Conservation (phyloP, 768 basidiomycete genomes). For the Gymnopilus dilepis region DNA sequence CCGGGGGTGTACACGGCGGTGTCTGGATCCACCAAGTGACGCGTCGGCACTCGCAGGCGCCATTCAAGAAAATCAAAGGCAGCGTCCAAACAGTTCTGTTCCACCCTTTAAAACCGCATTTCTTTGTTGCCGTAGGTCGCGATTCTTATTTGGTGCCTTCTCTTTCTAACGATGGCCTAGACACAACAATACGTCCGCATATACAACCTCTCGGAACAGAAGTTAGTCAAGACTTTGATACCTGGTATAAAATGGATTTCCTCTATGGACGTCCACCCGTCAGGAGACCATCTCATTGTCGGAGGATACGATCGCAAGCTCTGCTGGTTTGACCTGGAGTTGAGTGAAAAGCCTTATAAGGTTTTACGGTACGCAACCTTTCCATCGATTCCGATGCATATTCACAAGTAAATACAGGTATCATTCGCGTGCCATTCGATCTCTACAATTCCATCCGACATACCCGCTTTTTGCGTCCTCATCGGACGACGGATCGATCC, state of each 20-base stretch:
- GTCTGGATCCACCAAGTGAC: constrained; percentile 97
- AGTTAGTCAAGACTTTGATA: constrained; percentile 88
- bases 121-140: constrained; percentile 95
- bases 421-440: constrained; percentile 91
- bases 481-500: constrained; percentile 96
- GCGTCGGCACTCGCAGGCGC: constrained; percentile 94
- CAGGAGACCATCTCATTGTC: constrained; percentile 95
- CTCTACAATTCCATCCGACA: constrained; percentile 90
- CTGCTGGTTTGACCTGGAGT: constrained; percentile 98
- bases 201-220: constrained; percentile 94
- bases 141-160: constrained; percentile 16
- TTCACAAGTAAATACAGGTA: no score
- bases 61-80: constrained; percentile 96
- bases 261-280: constrained; percentile 94
- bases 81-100: constrained; percentile 89
- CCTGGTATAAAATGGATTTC: constrained; percentile 99
- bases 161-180: constrained; percentile 42
- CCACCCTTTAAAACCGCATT: constrained; percentile 93
- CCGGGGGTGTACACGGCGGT: constrained; percentile 72
- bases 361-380: constrained; percentile 85
- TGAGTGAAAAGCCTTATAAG: constrained; percentile 97
- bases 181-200: constrained; percentile 96
- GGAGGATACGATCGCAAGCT: constrained; percentile 97
- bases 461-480: constrained; percentile 97
- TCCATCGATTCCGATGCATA: not conserved